Evolutionary conservation across 2,329 filamentous ascomycete genomes (phyloP).

Genomic region (Monosporascus sp.): DNA sequence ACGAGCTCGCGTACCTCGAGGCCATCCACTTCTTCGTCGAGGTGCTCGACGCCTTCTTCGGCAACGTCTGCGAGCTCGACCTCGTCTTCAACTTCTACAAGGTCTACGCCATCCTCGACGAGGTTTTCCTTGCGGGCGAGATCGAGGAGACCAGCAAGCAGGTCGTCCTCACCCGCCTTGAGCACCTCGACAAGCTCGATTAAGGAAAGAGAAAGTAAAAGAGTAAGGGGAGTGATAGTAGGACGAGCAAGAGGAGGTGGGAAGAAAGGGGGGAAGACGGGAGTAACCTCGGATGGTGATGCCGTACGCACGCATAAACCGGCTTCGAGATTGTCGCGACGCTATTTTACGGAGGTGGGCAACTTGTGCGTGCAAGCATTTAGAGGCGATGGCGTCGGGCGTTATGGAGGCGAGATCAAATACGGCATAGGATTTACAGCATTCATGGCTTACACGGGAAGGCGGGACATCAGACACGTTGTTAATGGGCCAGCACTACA

Average conservation of each 20-base stretch:
- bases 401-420: conserved; percentile 2
- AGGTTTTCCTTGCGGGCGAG: conserved; percentile 95
- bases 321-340: no score
- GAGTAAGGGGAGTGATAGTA: background rate
- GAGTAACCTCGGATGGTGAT: background rate
- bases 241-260: background rate
- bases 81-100: conserved; percentile 78
- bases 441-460: background rate
- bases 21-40: conserved; percentile 99
- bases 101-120: conserved; percentile 96
- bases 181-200: conserved; percentile 95
- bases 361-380: conserved; percentile 1
- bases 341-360: no score
- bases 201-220: conserved; percentile 34
- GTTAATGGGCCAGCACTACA: no score
- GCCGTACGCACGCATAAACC: background rate
- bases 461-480: background rate
- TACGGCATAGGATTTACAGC: background rate
- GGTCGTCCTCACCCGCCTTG: conserved; percentile 87
- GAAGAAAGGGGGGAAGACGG: background rate
- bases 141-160: conserved; percentile 99
- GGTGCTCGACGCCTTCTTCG: conserved; percentile 96
- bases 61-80: conserved; percentile 97
- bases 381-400: conserved; percentile 14
- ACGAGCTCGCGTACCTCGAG: conserved; percentile 93